Evolutionary conservation across 768 basidiomycete genomes (phyloP), one percentile per base, ranked within the genome.

Genomic region (Boletus rubescentipes): DNA sequence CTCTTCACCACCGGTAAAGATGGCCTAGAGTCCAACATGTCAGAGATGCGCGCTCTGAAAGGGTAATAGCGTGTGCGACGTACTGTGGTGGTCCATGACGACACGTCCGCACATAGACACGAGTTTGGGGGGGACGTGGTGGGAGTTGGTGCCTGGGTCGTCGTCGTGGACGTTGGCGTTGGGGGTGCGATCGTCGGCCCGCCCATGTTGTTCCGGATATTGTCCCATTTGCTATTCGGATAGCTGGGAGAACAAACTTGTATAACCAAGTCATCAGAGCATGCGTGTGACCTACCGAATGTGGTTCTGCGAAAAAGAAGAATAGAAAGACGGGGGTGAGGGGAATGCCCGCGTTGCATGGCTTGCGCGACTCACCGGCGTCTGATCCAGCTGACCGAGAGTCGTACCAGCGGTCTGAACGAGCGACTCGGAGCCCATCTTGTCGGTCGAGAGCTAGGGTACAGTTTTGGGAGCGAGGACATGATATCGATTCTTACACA

Each of bases 171-270:
- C 26, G 26, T 4, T 26, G 26, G 26, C 26, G 26, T 26, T 26
- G 26, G 3, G 4, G 62, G 53, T 12, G 60, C 35, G n/a, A 21
- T 56, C 15, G 64, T 60, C 11, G 58, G 55, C 46, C 56, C 54
- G 20, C 76, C 79, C 79, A 89, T 86, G 69, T 85, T 85, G 66
- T 71, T 79, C 23, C 78, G 77, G 60, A 89, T 78, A 67, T 89
- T 89, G 67, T 83, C 82, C 80, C 82, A 90, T 61, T 83, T 82
- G 71, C 84, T 86, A 61, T 80, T 73, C 8, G 86, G 86, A 71
- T 74, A 87, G 63, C 83, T 86, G 5, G 4, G 9, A 46, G 23
- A 31, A 31, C 29, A 35, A 39, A n/a, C n/a, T n/a, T 9, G 10
- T 10, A 31, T 16, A 16, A 20, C 21, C n/a, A 2, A 11, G 4